Evolutionary conservation across 805 yeast genomes (phyloP), one percentile per base, ranked within the genome.

Genomic region (Wickerhamiella azymoides): DNA sequence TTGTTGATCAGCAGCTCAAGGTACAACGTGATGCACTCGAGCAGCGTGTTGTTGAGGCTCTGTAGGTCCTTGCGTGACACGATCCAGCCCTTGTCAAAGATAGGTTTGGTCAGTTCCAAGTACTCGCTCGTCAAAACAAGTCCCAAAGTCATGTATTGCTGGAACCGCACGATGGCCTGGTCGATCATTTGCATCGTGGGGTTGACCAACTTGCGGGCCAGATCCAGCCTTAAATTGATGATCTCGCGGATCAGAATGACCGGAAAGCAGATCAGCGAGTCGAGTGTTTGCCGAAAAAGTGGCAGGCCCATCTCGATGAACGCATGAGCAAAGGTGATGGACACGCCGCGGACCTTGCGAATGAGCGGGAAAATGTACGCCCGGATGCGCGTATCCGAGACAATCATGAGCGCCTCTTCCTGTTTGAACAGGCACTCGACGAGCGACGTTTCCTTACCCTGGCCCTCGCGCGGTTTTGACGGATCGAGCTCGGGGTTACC

Each of bases 131-230:
- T 79, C 43, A 86, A 74, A 52, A 77, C 81, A 14, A 84, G 69
- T 0, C 94, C 88, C 28, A 86, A 66, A 40, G 74, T 72, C 47
- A 89, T 74, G 58, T 84, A 85, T 2, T 79, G 72, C 53, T 79
- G 79, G 59, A 89, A 81, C 59, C 85, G 94, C 39, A 77, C 86
- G 50, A 89, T 74, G 73, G 85, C 80, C 63, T 89, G 96, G 62
- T 92, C 98, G 54, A 92, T 84, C 79, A 85, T 84, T 86, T 85
- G 82, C 77, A 88, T 76, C 0, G 96, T 86, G 1, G 96, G 95
- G 55, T 80, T 82, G 44, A 73, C 76, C 40, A 89, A 64, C 56
- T 80, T 81, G 59, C 74, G 70, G 2, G 96, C 94, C 59, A 84
- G 86, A 1, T 71, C 67, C 39, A 89, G 66, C 52, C 96, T 72